Percentiles rank a stretch among this genome's conserved stretches.
phyloP scores from a whole-genome alignment of 352 stramenopile species.

The Phytophthora kernoviae region DNA sequence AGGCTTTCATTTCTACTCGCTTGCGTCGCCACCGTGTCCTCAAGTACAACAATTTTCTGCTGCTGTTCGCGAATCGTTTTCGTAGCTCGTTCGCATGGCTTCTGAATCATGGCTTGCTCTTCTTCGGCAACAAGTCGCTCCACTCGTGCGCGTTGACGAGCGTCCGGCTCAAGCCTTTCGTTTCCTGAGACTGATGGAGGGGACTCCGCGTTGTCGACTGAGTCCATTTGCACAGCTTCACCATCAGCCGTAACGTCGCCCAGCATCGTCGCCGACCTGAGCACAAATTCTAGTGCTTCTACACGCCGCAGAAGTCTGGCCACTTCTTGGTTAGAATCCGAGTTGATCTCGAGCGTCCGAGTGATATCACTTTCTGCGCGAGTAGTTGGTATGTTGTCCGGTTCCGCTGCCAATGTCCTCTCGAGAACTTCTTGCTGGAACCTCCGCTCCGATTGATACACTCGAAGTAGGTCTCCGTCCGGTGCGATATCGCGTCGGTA shows the following conservation, averaged over 20 bases:
- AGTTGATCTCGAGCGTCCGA: conserved; percentile 1
- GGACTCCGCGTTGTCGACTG: not conserved
- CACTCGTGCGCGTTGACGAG: conserved; percentile 2
- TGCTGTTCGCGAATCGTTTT: conserved; percentile 11
- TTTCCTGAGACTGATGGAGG: not conserved
- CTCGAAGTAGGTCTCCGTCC: conserved; percentile 15
- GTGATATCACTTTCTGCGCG: not conserved
- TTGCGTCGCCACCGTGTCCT: conserved; percentile 13
- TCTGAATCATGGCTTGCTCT: not conserved
- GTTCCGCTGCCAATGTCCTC: conserved; percentile 1
- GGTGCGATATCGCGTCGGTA: conserved; percentile 28
- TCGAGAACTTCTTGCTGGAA: conserved; percentile 11
- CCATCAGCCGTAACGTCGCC: not conserved
- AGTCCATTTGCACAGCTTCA: not conserved
- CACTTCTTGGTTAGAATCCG: not conserved
- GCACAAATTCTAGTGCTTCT: conserved; percentile 24
- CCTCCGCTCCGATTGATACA: conserved; percentile 14
- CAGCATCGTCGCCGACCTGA: conserved; percentile 5
- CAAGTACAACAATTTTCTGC: conserved; percentile 15
- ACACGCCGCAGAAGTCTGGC: conserved; percentile 14
- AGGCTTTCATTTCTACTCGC: conserved; percentile 5
- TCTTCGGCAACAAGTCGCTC: conserved; percentile 5
- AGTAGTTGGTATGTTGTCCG: too few species aligned
- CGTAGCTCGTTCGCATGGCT: not conserved
- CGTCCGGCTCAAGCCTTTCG: not conserved